Percentiles rank a stretch among this genome's conserved stretches.
These are phyloP conservation scores for Cryptococcus sp. DNA, from an alignment of 1,284 basidiomycete species.

Conservation along the genomic window DNA sequence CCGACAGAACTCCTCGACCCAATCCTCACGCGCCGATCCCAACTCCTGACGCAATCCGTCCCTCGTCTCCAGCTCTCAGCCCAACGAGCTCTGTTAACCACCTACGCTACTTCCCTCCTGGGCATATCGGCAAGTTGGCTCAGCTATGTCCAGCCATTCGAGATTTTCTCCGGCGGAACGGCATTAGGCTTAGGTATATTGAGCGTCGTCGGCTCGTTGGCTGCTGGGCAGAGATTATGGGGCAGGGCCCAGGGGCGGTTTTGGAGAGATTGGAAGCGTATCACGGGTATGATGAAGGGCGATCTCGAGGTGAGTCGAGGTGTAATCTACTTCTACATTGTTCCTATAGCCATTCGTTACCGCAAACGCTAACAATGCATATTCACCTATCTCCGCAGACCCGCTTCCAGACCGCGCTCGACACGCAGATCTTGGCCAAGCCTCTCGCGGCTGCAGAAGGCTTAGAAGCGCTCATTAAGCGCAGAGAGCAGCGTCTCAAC, in stretches of 20 bases:
- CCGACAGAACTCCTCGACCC: constrained; percentile 62
- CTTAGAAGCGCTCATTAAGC: constrained; percentile 56
- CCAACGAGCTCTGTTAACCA: constrained; percentile 64
- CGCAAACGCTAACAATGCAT: not conserved
- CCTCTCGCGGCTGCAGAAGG: constrained; percentile 50
- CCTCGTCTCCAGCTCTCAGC: constrained; percentile 67
- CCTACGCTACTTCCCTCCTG: constrained; percentile 34
- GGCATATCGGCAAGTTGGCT: constrained; percentile 56
- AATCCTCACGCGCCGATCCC: constrained; percentile 61
- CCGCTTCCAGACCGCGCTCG: constrained; percentile 21
- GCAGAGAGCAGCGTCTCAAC: constrained; percentile 56
- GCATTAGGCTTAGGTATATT: constrained; percentile 66
- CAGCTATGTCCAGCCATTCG: constrained; percentile 38
- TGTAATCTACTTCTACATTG: not conserved
- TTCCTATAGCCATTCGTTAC: too few relatives aligned
- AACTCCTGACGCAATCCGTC: constrained; percentile 64
- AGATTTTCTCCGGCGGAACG: constrained; percentile 49
- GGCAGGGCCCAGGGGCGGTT: constrained; percentile 68
- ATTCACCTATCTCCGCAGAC: constrained; percentile 17
- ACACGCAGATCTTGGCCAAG: constrained; percentile 47
- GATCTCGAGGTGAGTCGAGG: constrained; percentile 65
- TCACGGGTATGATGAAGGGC: constrained; percentile 68
- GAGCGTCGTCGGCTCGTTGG: constrained; percentile 59
- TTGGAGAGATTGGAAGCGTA: constrained; percentile 71
- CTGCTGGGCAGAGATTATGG: constrained; percentile 72